These are phyloP conservation scores for Globisporangium recalcitrans DNA, from an alignment of 352 stramenopile genomes.

Conservation along the genomic window DNA sequence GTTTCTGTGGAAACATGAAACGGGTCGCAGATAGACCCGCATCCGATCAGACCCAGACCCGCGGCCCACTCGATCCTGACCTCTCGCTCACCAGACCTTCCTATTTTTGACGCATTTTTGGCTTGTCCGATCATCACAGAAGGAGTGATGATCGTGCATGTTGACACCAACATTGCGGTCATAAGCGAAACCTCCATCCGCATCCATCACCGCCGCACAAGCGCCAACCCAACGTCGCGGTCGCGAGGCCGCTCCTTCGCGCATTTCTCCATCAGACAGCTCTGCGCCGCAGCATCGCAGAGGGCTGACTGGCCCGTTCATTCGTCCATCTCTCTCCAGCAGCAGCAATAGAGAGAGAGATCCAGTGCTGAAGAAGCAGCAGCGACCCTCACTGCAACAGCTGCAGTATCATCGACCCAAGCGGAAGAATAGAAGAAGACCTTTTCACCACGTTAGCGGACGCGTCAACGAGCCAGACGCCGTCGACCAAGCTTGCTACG, in stretches of 20 bases:
- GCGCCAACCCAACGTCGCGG: background rate
- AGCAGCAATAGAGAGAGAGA: background rate
- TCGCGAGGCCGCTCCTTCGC: background rate
- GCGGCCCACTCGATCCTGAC: constrained; percentile 3
- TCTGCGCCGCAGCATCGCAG: background rate
- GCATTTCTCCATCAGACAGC: background rate
- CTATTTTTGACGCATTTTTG: constrained; percentile 7
- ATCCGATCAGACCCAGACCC: background rate
- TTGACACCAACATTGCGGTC: constrained; percentile 6
- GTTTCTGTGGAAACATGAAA: background rate
- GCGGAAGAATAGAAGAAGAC: constrained; percentile 4
- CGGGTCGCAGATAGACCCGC: too few relatives aligned
- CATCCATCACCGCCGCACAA: background rate
- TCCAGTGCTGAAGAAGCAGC: background rate
- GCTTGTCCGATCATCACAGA: background rate
- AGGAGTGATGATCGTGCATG: constrained; percentile 8
- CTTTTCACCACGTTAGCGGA: background rate
- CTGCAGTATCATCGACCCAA: too few relatives aligned
- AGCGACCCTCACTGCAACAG: too few relatives aligned
- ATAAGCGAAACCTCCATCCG: constrained; percentile 1
- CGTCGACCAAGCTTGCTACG: background rate
- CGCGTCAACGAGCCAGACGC: background rate
- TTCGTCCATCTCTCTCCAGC: background rate
- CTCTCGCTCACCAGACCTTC: background rate
- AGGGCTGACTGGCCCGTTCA: background rate